Percentiles rank a stretch among this genome's conserved stretches.
phyloP scores from a whole-genome alignment of 192 early-diverging fungal genomes.

The Coemansia sp. region DNA sequence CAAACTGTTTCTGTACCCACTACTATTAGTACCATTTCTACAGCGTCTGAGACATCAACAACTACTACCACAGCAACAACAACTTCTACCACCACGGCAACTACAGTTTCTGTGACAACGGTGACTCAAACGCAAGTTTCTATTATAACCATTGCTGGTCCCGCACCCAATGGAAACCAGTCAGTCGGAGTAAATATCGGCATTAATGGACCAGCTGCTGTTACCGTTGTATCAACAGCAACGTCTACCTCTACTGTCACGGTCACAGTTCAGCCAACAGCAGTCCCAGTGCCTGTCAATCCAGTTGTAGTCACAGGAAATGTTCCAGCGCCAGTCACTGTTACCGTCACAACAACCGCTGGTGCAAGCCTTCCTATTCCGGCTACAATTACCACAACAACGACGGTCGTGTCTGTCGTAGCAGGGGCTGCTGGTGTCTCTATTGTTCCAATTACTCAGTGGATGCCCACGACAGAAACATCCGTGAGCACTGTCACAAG shows the following conservation, averaged over 20 bases:
- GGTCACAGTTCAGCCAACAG: not conserved
- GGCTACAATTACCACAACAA: not conserved
- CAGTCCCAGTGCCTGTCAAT: not conserved
- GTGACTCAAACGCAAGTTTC: conserved; percentile 3
- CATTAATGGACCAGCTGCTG: not conserved
- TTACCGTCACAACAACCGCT: not conserved
- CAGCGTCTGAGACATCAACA: not conserved
- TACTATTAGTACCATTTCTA: not conserved
- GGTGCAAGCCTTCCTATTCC: not conserved
- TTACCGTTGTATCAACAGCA: not conserved
- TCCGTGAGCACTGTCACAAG: not conserved
- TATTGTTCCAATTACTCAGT: not conserved
- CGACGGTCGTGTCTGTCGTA: not conserved
- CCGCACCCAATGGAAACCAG: not conserved
- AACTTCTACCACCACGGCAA: not conserved
- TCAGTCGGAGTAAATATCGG: not conserved
- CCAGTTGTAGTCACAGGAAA: not conserved
- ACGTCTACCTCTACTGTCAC: not conserved
- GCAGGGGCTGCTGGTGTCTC: not conserved
- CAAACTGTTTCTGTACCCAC: not conserved
- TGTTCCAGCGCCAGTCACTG: not conserved
- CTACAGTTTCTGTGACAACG: not conserved
- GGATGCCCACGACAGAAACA: not conserved
- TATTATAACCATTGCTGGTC: not conserved
- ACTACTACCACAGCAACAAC: not conserved